These are phyloP conservation scores for Euptelea pleiosperma DNA, from an alignment of 164 flowering plant species.

Conservation along the genomic window DNA sequence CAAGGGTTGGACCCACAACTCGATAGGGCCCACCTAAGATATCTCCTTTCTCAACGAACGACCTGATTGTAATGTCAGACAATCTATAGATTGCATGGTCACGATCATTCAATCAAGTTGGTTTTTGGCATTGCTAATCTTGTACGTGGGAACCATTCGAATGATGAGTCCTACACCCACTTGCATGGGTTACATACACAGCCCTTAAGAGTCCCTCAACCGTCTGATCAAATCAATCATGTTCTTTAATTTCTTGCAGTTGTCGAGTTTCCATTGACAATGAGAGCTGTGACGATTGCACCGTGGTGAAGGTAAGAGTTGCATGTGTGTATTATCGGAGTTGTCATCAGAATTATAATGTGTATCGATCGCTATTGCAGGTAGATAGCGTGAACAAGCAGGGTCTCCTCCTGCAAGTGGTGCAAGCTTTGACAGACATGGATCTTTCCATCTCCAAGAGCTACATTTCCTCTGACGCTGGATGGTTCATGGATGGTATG, in stretches of 20 bases:
- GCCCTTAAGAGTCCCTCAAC: not conserved
- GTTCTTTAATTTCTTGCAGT: constrained; percentile 28
- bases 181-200: no score
- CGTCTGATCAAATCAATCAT: not conserved
- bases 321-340: no score
- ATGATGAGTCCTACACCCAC: no score
- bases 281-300: constrained; percentile 50
- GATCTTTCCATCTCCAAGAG: constrained; percentile 54
- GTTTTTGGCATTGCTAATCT: no score
- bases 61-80: no score
- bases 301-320: constrained; percentile 47
- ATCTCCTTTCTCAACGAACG: no score
- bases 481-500: constrained; percentile 86
- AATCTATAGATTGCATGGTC: no score
- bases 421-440: constrained; percentile 64
- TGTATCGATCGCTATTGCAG: constrained; percentile 19
- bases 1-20: no score
- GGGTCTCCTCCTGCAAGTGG: constrained; percentile 62
- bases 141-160: no score
- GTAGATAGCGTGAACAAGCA: constrained; percentile 66
- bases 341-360: not conserved
- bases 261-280: constrained; percentile 63
- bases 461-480: constrained; percentile 77
- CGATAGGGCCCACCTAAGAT: no score
- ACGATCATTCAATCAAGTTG: no score